Evolutionary conservation across 2,329 filamentous ascomycete genomes (phyloP), one percentile per base, ranked within the genome.

Genomic region (Lachnellula occidentalis): DNA sequence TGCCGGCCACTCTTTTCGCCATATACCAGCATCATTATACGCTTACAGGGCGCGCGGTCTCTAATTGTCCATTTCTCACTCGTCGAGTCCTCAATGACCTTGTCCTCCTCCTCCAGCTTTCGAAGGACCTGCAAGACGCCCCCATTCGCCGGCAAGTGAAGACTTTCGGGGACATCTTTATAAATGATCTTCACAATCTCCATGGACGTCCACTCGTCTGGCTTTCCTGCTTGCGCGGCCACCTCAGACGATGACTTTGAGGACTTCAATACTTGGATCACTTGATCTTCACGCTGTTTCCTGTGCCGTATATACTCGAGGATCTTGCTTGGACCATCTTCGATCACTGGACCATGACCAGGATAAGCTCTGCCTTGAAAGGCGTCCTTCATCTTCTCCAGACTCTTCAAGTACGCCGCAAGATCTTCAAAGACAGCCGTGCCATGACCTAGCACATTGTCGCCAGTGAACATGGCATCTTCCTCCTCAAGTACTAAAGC

Each of bases 111-210:
- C 68, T 83, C 74, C 61, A 99, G 73, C 76, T 97, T 97, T 54
- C 77, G 73, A 60, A 99, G 70, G 52, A 97, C 87, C 73, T 92
- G 88, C 58, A 85, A 58, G 6, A 96, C 76, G 1, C 92, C 91
- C 41, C 79, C 78, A 58, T 88, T 83, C 0, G 94, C 94, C 8
- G 92, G 86, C 11, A 78, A 67, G 70, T 92, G 88, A 61, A 97
- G 74, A 64, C 78, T 82, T 68, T 88, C 83, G 0, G 88, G 86
- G 21, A 95, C 85, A 64, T 90, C 85, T 51, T 78, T 79, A 69
- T 99, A 99, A 34, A 99, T 90, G 34, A 88, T 75, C 70, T 87
- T 88, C n/a, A 96, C 92, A 59, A 97, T 76, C 55, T 92, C 89
- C 79, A 90, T 86, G 8, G 83, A 78, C 6, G 80, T 82, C 88